Evolutionary conservation across 164 flowering plant species (phyloP).

Genomic region (Stephania yunnanensis): DNA sequence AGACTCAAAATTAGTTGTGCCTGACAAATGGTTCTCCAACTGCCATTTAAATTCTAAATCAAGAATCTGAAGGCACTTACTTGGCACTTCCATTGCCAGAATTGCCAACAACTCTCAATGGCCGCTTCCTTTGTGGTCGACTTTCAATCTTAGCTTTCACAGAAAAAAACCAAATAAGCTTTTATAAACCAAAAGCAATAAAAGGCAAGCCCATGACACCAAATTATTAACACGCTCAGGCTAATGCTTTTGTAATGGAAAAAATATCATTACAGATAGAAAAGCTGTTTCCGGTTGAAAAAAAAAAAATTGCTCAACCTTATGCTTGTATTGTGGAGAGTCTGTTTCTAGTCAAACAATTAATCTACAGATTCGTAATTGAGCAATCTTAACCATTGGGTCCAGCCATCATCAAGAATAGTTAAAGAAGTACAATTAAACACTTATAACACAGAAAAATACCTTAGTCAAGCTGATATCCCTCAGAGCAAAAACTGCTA

Average conservation of each 20-base stretch:
- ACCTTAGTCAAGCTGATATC: constrained; percentile 89
- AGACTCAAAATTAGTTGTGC: not conserved
- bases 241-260: no score
- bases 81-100: constrained; percentile 76
- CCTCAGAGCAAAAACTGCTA: constrained; percentile 88
- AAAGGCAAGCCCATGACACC: not conserved
- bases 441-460: constrained; percentile 10
- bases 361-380: not conserved
- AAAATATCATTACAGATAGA: no score
- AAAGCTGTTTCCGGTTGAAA: not conserved
- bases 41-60: not conserved
- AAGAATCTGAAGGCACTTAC: constrained; percentile 35
- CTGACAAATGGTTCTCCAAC: not conserved
- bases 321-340: not conserved
- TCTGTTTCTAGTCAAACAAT: not conserved
- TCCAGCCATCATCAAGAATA: not conserved
- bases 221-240: not conserved
- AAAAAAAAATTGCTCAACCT: not conserved
- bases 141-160: constrained; percentile 72
- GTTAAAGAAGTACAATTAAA: constrained; percentile 3
- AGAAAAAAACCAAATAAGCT: constrained; percentile 8
- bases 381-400: not conserved
- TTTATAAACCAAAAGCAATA: not conserved
- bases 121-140: constrained; percentile 75
- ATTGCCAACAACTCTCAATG: constrained; percentile 82